phyloP scores from a whole-genome alignment of 176 grass and related monocot species.

The Rhynchospora tenuis region DNA sequence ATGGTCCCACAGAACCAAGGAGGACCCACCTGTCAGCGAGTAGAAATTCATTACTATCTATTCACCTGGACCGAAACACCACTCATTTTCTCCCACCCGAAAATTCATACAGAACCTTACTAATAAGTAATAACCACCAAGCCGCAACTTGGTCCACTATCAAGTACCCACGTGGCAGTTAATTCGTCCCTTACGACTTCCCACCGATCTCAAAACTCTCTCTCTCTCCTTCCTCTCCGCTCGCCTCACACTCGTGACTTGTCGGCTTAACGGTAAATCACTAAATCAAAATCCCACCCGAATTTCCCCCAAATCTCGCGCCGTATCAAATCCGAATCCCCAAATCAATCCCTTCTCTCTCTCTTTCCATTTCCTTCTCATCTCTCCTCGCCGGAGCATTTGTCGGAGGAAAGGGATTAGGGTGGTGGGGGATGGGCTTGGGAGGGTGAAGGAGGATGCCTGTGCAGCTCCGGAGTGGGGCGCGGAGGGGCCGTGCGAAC shows the following conservation, averaged over 20 bases:
- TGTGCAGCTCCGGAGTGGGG: conserved; percentile 25
- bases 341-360: not conserved
- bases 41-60: not conserved
- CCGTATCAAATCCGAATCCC: not conserved
- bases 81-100: not conserved
- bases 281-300: not conserved
- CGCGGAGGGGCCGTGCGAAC: conserved; percentile 25
- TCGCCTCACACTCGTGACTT: conserved; percentile 7
- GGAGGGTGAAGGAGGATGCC: conserved; percentile 21
- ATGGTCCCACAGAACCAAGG: not conserved
- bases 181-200: too few relatives aligned
- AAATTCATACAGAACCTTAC: not conserved
- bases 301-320: conserved; percentile 12
- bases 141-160: not conserved
- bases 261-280: conserved; percentile 12
- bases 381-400: not conserved
- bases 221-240: not conserved
- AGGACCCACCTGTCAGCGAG: not conserved
- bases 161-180: not conserved
- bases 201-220: not conserved
- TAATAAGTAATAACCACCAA: not conserved
- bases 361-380: not conserved
- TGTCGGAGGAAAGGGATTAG: not conserved
- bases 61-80: not conserved
- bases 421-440: conserved; percentile 7